Evolutionary conservation across 1,284 basidiomycete species (phyloP).

Genomic region (Mrakiaceae sp.): DNA sequence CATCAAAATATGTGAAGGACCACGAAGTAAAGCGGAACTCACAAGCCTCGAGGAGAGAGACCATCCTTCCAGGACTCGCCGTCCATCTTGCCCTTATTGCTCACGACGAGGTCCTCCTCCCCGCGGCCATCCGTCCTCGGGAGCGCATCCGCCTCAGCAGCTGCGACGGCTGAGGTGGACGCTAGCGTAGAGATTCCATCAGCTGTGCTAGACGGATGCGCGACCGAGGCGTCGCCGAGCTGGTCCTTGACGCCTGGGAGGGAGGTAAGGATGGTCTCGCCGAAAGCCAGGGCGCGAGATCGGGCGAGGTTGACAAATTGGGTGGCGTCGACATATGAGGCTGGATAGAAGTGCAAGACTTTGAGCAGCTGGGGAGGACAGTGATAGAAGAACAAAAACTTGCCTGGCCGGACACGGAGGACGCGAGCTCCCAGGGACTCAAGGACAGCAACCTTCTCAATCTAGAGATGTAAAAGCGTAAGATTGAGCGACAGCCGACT

Average conservation of each 20-base stretch:
- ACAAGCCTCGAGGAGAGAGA: constrained; percentile 20
- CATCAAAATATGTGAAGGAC: not conserved
- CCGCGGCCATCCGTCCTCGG: not conserved
- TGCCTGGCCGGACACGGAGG: constrained; percentile 59
- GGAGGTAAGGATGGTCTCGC: constrained; percentile 31
- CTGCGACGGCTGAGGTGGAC: no score
- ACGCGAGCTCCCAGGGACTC: constrained; percentile 76
- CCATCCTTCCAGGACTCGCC: constrained; percentile 18
- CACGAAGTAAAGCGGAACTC: constrained; percentile 5
- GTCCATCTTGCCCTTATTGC: constrained; percentile 10
- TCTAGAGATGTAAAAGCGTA: not conserved
- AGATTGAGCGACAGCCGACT: not conserved
- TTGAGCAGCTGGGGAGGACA: not conserved
- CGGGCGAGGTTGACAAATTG: constrained; percentile 76
- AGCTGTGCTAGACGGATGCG: not conserved
- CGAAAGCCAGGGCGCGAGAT: constrained; percentile 61
- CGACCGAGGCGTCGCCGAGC: constrained; percentile 20
- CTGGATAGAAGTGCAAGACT: constrained; percentile 27
- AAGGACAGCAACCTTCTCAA: constrained; percentile 40
- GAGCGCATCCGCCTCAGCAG: not conserved
- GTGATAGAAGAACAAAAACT: constrained; percentile 1
- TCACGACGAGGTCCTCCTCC: constrained; percentile 18
- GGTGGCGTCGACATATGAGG: constrained; percentile 86
- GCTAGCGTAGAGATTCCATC: not conserved
- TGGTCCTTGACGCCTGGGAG: constrained; percentile 38